Percentiles rank a stretch among this genome's conserved stretches.
These are phyloP conservation scores for Fusarium chlamydosporum DNA, from an alignment of 2,329 filamentous ascomycete species.

Conservation along the genomic window DNA sequence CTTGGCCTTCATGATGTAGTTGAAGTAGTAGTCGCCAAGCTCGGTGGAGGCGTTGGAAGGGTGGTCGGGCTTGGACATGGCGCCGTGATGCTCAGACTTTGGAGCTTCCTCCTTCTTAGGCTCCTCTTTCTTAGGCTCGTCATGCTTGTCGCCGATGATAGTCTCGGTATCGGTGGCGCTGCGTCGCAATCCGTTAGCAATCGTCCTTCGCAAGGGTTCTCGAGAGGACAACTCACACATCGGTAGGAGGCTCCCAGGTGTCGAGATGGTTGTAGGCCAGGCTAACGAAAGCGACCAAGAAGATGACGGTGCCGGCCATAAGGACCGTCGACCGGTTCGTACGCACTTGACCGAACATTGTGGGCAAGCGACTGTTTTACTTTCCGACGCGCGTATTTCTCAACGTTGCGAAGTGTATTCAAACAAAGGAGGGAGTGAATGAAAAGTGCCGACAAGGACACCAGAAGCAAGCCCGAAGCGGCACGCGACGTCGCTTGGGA, in stretches of 20 bases:
- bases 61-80: conserved; percentile 36
- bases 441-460: conserved; percentile 44
- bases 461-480: conserved; percentile 40
- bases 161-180: conserved; percentile 46
- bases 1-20: conserved; percentile 53
- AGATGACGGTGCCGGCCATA: conserved; percentile 52
- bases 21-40: conserved; percentile 53
- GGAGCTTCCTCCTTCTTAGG: conserved; percentile 24
- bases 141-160: conserved; percentile 29
- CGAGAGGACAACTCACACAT: conserved; percentile 42
- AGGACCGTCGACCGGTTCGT: conserved; percentile 53
- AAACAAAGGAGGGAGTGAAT: conserved; percentile 33
- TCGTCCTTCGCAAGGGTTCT: not conserved
- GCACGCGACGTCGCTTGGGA: conserved; percentile 33
- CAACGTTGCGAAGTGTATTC: conserved; percentile 8
- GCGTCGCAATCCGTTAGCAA: conserved; percentile 23
- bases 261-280: conserved; percentile 55
- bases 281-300: conserved; percentile 53
- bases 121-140: conserved; percentile 13
- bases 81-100: conserved; percentile 17
- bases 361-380: conserved; percentile 46
- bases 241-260: conserved; percentile 48
- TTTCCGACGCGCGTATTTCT: conserved; percentile 10
- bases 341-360: conserved; percentile 53
- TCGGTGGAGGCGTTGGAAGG: conserved; percentile 42